Conservation (phyloP, 2,329 filamentous ascomycete genomes). For the Neonectria faginata region DNA sequence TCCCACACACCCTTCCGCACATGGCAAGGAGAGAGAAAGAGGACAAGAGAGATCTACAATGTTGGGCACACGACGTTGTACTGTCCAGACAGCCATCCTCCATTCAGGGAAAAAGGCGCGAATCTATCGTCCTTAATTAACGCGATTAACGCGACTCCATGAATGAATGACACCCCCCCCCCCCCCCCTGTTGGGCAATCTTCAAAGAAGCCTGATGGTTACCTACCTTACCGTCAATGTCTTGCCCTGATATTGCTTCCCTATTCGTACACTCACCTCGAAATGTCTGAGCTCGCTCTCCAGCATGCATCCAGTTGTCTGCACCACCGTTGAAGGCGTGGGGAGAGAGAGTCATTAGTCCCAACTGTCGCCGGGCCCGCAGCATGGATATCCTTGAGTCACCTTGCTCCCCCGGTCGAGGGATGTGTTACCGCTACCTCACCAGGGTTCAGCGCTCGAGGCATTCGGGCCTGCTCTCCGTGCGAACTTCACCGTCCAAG, state of each 20-base stretch:
- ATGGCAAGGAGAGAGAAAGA: background rate
- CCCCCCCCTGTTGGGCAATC: background rate
- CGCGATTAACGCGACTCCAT: slow-evolving; percentile 2
- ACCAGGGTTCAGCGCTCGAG: slow-evolving; percentile 20
- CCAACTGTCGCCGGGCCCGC: slow-evolving; percentile 1
- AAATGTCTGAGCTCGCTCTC: background rate
- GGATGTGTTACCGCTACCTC: background rate
- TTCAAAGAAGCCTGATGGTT: background rate
- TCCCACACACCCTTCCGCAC: slow-evolving; percentile 1
- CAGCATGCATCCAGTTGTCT: background rate
- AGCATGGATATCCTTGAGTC: slow-evolving; percentile 4
- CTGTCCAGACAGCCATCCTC: background rate
- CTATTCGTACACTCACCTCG: background rate
- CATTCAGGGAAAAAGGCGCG: background rate
- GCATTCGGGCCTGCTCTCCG: slow-evolving; percentile 25
- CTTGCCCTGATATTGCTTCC: slow-evolving; percentile 8
- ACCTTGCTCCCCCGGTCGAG: background rate
- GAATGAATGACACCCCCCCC: background rate
- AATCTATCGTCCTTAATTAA: background rate
- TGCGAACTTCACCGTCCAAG: background rate
- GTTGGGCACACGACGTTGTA: background rate
- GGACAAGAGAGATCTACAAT: slow-evolving; percentile 5
- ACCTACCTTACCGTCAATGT: background rate
- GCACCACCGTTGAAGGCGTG: slow-evolving; percentile 23
- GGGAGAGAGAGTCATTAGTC: background rate